Conservation (phyloP, 73 alveolate genomes). For the Symbiodinium natans region DNA sequence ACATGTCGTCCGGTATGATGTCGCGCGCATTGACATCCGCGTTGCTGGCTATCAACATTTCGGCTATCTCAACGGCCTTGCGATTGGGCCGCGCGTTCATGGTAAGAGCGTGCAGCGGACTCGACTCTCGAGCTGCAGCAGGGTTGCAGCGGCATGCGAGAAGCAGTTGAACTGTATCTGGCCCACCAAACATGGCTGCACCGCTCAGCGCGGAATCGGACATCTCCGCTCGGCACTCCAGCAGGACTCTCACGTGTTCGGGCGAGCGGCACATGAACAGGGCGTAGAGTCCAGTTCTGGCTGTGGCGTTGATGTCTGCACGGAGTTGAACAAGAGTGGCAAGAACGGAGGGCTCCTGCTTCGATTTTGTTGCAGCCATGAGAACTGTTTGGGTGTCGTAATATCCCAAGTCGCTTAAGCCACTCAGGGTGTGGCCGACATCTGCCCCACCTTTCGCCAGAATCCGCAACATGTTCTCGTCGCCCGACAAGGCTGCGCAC, state of each 20-base stretch:
- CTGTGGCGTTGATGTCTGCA: conserved; percentile 19
- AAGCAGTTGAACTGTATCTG: conserved; percentile 13
- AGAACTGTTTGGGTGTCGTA: conserved; percentile 64
- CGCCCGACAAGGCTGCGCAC: not conserved
- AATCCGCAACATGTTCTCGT: not conserved
- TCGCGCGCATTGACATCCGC: no score
- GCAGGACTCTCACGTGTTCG: conserved; percentile 27
- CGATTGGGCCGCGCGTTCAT: not conserved
- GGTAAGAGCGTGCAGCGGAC: not conserved
- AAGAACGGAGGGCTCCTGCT: conserved; percentile 26
- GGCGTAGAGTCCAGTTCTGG: conserved; percentile 24
- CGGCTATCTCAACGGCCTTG: not conserved
- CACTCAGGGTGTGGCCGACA: not conserved
- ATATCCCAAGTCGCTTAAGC: conserved; percentile 35
- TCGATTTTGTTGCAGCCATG: conserved; percentile 36
- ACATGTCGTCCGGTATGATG: no score
- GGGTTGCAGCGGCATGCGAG: conserved; percentile 25
- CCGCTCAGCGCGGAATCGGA: not conserved
- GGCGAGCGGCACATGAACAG: conserved; percentile 10
- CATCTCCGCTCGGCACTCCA: conserved; percentile 42
- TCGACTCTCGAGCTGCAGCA: no score
- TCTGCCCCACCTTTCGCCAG: not conserved
- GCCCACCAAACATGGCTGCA: not conserved
- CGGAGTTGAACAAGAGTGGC: conserved; percentile 15
- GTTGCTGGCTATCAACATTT: not conserved